Conservation (phyloP, 352 stramenopile species). For the Globisporangium canariense region DNA sequence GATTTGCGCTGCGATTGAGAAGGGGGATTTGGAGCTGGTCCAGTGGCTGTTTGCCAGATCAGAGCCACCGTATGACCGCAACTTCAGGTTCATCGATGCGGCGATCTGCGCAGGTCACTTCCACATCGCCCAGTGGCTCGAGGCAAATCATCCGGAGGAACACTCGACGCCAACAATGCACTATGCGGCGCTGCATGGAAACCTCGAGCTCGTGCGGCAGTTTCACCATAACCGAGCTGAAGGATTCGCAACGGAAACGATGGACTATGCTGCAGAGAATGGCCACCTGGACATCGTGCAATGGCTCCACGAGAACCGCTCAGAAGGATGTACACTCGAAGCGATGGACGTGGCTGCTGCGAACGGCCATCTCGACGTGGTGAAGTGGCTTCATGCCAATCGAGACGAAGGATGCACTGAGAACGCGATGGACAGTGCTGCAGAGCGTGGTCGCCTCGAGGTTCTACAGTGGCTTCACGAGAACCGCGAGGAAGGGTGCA, state of each 20-base stretch:
- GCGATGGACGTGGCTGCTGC: background rate
- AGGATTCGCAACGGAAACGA: background rate
- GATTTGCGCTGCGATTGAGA: background rate
- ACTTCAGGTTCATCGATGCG: too few species aligned
- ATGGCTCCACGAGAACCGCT: background rate
- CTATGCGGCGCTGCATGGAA: background rate
- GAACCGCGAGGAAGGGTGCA: background rate
- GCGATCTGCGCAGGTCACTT: too few species aligned
- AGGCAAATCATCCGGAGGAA: too few species aligned
- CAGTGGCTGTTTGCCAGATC: background rate
- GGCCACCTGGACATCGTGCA: background rate
- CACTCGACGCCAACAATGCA: background rate
- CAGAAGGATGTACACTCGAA: background rate
- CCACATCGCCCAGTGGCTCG: too few species aligned
- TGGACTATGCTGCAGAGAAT: background rate
- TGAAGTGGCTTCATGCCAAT: background rate
- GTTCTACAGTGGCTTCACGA: background rate
- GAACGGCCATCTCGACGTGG: background rate
- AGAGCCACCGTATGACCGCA: too few species aligned
- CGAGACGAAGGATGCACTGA: background rate
- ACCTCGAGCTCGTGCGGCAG: background rate
- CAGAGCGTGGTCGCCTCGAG: background rate
- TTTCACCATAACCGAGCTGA: background rate
- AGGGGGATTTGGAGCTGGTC: background rate
- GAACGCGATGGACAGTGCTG: constrained; percentile 2